Percentiles rank a stretch among this genome's conserved stretches.
Evolutionary conservation across 2,329 filamentous ascomycete species (phyloP).

Genomic region (Ceratocystis albifundus): DNA sequence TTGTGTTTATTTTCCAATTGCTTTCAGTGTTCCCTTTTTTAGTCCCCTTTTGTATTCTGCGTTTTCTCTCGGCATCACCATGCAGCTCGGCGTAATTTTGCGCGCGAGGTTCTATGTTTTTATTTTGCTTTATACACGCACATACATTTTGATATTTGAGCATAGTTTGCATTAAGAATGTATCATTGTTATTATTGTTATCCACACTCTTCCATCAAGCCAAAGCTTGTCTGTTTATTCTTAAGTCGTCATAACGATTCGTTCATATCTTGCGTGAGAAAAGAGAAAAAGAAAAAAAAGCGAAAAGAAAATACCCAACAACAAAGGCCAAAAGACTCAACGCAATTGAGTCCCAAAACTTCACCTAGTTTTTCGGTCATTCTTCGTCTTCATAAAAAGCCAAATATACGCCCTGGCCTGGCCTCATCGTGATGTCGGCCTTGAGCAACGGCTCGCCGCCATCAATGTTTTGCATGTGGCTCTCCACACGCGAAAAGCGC

Average conservation of each 20-base stretch:
- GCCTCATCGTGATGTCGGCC: conserved; percentile 49
- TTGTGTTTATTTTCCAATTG: neutral
- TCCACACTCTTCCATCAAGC: neutral
- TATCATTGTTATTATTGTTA: neutral
- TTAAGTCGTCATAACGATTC: neutral
- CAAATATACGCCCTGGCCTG: conserved; percentile 47
- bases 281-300: neutral
- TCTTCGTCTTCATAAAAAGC: conserved; percentile 41
- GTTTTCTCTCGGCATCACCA: neutral
- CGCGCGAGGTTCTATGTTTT: neutral
- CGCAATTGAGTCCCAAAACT: neutral
- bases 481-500: conserved; percentile 53
- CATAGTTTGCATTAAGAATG: neutral
- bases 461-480: conserved; percentile 44
- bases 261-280: neutral
- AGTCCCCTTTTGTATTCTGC: neutral
- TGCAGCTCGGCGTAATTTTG: neutral
- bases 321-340: neutral
- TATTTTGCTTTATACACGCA: neutral
- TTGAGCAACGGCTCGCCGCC: conserved; percentile 43
- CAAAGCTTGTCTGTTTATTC: neutral
- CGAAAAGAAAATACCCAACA: neutral
- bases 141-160: neutral
- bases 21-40: neutral
- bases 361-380: conserved; percentile 16